Evolutionary conservation across 345 rosid genomes (phyloP), one percentile per base, ranked within the genome.

Genomic region (Conringia planisiliqua): DNA sequence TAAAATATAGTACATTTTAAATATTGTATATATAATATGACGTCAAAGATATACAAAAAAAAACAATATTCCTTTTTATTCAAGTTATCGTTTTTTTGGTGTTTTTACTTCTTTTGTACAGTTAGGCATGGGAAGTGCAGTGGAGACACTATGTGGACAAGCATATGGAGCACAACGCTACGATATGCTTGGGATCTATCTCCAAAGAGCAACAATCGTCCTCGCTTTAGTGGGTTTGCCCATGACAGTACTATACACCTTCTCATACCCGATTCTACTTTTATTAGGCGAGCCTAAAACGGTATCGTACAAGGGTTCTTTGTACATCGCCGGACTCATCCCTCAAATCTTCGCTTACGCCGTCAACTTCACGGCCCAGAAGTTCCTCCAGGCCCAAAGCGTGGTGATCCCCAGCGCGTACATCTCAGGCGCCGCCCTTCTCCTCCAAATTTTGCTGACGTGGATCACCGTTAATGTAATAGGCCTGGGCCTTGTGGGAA

Each of bases 51-150:
- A 22, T 22, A 22, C 1, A 22, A 4, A 4, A 29, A 29, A 29
- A 29, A 3, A 29, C 30, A 40, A 40, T 12, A 12, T 3, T 12
- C 12, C 12, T 40, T 11, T 13, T 11, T 3, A 29, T 3, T 40
- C 12, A 14, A 40, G 4, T 12, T 12, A 40, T 4, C n/a, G 4
- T 12, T 40, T 40, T 13, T 42, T 4, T 30, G 7, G 7, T 30
- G 1, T 33, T 7, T 33, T 33, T 33, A 43, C 4, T 43, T 14
- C 18, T 17, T 17, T 39, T 71, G 3, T 30, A 46, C 73, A 88
- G 93, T 73, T 89, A 12, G 93, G 93, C 5, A 87, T 89, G 98
- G 98, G 98, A 54, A 92, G 98, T 52, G 98, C 98, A 0, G 96
- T 88, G n/a, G 96, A 88, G 65, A 92, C 98, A 0, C 81, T 92